Base-by-base conservation (phyloP, 2,329 filamentous ascomycete species). In the Gaeumannomyces tritici region DNA sequence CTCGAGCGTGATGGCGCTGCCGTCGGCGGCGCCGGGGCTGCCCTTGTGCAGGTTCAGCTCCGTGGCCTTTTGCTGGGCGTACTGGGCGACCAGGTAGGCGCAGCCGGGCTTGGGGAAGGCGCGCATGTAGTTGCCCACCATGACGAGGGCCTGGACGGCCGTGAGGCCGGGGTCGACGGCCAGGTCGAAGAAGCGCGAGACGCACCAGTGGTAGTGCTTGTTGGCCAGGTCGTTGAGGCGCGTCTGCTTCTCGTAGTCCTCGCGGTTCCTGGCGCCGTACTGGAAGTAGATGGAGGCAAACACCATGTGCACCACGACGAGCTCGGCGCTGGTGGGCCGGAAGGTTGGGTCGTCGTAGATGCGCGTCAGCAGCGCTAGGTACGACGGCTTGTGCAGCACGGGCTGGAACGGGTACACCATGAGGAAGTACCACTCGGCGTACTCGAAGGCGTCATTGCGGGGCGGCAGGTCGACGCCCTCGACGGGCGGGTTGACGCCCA, bases 71-170 rank as follows among this genome's bases (percentile, higher is more conserved):
- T 85, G 80, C 56, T 93, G 77, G 1, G 89, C 83, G 58, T 84
- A 79, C 61, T 83, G 84, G 35, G 83, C 83, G 64, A 93, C 79
- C 66, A 89, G 82, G 75, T 87, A 88, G 62, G 88, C 89, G 55
- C 88, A 85, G 15, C 89, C 89, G 1, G 91, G 89, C 68, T 93
- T 91, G 33, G 90, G 89, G 63, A 95, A 92, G 60, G 85, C 86
- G 64, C 91, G 85, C 4, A 90, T 83, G 71, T 93, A 89, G 3
- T 84, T 75, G 63, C 86, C 86, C 24, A 96, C 84, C 74, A 95
- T 76, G 13, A 86, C 80, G 68, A 95, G 73, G 4, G 89, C 90
- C 72, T 95, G 90, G 9, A 92, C 79, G 61, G 90, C 84, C 57
- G 84, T 77, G 18, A 92, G 74, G 0, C 84, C 85, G 62, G 83